Evolutionary conservation across 2,329 filamentous ascomycete species (phyloP).

Genomic region (Alternaria angustiovoidea): DNA sequence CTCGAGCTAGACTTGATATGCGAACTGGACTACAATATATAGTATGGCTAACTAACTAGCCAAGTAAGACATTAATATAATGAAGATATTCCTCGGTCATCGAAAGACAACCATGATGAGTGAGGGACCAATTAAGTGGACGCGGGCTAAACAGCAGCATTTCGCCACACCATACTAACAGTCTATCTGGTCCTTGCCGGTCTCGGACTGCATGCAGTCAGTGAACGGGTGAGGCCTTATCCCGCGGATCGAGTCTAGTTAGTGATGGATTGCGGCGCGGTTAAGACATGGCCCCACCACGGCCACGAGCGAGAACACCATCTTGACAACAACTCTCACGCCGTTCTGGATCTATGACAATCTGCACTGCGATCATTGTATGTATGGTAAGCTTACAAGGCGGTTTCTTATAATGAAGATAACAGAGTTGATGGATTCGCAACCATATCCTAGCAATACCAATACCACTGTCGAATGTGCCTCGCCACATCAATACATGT

Average conservation of each 20-base stretch:
- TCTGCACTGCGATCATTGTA: background rate
- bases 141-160: background rate
- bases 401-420: accelerated
- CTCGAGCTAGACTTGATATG: too few relatives aligned
- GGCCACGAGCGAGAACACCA: background rate
- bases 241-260: background rate
- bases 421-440: background rate
- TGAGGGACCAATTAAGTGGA: background rate
- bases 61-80: background rate
- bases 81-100: background rate
- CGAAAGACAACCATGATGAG: background rate
- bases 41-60: background rate
- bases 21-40: background rate
- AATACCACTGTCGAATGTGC: background rate
- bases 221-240: background rate
- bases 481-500: background rate
- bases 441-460: background rate
- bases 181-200: background rate
- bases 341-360: background rate
- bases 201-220: background rate
- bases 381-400: accelerated
- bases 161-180: background rate
- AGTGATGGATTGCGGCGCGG: constrained; percentile 2
- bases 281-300: constrained; percentile 2
- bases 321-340: background rate